phyloP scores from a whole-genome alignment of 179 eudicot species.

The Patellifolia procumbens region DNA sequence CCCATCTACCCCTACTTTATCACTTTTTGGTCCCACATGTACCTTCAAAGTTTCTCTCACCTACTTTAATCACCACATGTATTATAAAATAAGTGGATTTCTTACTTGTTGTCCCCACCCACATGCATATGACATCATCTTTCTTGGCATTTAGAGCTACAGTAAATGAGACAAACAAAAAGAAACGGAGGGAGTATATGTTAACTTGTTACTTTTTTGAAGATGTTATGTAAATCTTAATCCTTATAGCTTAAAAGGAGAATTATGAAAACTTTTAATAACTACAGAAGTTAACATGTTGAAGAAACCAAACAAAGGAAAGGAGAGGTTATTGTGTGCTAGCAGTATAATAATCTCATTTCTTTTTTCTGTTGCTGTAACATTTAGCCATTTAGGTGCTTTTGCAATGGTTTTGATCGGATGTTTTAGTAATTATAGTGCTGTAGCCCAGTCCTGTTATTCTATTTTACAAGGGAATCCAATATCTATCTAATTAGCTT shows the following conservation, averaged over 20 bases:
- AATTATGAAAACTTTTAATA: neutral
- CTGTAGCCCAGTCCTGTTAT: neutral
- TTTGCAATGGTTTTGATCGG: neutral
- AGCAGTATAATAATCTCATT: neutral
- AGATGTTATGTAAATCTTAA: neutral
- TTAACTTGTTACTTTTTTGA: conserved; percentile 11
- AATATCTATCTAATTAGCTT: neutral
- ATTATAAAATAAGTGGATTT: no score
- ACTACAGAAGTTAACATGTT: neutral
- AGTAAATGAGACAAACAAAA: no score
- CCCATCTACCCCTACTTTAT: no score
- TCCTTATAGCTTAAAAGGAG: conserved; percentile 1
- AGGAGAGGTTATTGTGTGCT: neutral
- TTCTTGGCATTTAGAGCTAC: no score
- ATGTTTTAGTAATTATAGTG: no score
- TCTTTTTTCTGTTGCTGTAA: neutral
- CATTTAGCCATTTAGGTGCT: no score
- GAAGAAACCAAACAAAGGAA: neutral
- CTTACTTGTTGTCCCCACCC: no score
- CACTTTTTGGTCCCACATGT: no score
- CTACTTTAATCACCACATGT: no score
- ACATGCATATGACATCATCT: no score
- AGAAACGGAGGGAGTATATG: no score
- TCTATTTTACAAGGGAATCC: neutral
- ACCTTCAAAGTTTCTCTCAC: no score